Evolutionary conservation across 805 yeast species (phyloP).

Genomic region (Lipomyces sp.): DNA sequence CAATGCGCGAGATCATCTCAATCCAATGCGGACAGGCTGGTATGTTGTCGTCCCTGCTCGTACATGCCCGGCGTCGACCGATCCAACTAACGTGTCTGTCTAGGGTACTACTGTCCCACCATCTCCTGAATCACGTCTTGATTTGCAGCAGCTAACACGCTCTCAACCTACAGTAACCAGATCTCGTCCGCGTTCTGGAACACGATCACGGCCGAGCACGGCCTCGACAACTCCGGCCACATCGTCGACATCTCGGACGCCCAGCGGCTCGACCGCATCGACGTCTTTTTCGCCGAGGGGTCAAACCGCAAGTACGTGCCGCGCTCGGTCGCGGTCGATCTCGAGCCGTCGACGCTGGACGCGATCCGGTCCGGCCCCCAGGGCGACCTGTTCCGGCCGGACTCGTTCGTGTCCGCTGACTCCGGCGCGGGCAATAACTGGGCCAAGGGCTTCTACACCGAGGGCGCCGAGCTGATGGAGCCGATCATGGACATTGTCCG

Average conservation of each 20-base stretch:
- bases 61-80: no score
- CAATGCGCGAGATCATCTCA: slow-evolving; percentile 46
- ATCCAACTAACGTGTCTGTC: slow-evolving; percentile 1
- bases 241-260: slow-evolving; percentile 36
- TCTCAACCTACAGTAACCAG: slow-evolving; percentile 40
- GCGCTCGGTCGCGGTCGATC: slow-evolving; percentile 85
- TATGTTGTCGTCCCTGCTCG: slow-evolving; percentile 13
- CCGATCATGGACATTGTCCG: slow-evolving; percentile 84
- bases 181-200: slow-evolving; percentile 45
- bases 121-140: no score
- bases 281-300: slow-evolving; percentile 86
- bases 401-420: slow-evolving; percentile 83
- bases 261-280: slow-evolving; percentile 50
- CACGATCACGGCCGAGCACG: slow-evolving; percentile 43
- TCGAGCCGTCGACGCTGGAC: slow-evolving; percentile 93
- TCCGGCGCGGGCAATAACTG: slow-evolving; percentile 93
- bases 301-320: slow-evolving; percentile 87
- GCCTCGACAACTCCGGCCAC: slow-evolving; percentile 40
- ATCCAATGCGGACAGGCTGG: slow-evolving; percentile 48
- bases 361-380: slow-evolving; percentile 73
- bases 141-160: no score
- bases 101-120: no score
- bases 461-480: slow-evolving; percentile 92
- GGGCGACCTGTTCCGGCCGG: slow-evolving; percentile 88
- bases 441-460: slow-evolving; percentile 97